A percentile compares a stretch with the other conserved stretches of the same genome.
phyloP scores from a whole-genome alignment of 2,329 filamentous ascomycete genomes.

The Pseudogymnoascus sp. region DNA sequence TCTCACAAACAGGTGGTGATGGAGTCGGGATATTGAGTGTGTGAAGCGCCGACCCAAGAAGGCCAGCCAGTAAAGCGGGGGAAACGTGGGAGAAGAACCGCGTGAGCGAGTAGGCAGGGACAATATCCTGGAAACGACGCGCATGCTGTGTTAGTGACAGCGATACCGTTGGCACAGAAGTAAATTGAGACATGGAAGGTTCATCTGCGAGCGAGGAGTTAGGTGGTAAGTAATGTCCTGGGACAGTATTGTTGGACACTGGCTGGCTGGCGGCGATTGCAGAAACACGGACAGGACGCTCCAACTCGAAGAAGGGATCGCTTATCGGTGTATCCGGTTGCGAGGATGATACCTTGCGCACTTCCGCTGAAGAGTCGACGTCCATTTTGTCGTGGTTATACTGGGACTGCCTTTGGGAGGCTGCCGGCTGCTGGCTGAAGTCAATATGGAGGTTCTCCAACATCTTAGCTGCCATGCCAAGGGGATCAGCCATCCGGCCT shows the following conservation, averaged over 20 bases:
- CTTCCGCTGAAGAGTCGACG: constrained; percentile 45
- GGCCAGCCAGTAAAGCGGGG: constrained; percentile 65
- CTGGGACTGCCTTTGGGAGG: constrained; percentile 29
- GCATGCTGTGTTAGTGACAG: constrained; percentile 83
- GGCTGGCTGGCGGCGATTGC: constrained; percentile 36
- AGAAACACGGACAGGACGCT: constrained; percentile 57
- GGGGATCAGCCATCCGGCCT: constrained; percentile 67
- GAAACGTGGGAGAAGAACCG: constrained; percentile 85
- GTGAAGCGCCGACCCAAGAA: constrained; percentile 74
- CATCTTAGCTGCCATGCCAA: constrained; percentile 89
- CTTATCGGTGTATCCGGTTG: constrained; percentile 72
- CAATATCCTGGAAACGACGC: constrained; percentile 80
- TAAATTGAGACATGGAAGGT: constrained; percentile 81
- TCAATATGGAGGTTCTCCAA: constrained; percentile 85
- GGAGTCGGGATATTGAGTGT: constrained; percentile 71
- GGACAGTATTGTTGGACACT: constrained; percentile 23
- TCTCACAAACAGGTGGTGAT: constrained; percentile 34
- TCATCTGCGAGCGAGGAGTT: constrained; percentile 66
- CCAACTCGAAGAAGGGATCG: constrained; percentile 81
- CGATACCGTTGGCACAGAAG: constrained; percentile 66
- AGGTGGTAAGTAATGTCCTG: background rate
- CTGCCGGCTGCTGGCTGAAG: constrained; percentile 58
- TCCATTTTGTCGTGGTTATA: constrained; percentile 54
- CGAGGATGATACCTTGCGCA: constrained; percentile 61
- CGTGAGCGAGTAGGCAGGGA: constrained; percentile 78